These are phyloP conservation scores for Xylaria bambusicola DNA, from an alignment of 495 filamentous ascomycete genomes.

Conservation along the genomic window DNA sequence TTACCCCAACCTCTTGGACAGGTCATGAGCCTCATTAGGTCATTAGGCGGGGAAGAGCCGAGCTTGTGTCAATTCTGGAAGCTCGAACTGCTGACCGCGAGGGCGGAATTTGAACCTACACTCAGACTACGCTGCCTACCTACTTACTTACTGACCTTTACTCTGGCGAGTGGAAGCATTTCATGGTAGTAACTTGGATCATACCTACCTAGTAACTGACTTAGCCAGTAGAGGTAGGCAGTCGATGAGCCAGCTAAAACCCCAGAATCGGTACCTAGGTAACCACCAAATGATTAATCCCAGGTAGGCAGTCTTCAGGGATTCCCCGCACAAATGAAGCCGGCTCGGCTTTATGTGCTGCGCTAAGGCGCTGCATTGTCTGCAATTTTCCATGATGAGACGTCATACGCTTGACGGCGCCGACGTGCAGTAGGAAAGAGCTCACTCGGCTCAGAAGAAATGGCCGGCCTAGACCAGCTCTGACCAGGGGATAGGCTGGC, in stretches of 20 bases:
- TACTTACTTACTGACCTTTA: too few species aligned
- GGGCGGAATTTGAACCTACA: too few species aligned
- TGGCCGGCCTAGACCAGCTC: neutral
- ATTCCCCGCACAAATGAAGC: constrained; percentile 12
- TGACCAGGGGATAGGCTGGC: neutral
- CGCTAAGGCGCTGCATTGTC: neutral
- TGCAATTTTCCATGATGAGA: constrained; percentile 10
- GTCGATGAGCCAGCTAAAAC: too few species aligned
- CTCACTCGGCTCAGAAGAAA: neutral
- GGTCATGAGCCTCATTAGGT: constrained; percentile 17
- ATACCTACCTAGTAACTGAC: too few species aligned
- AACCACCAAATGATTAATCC: too few species aligned
- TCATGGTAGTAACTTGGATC: too few species aligned
- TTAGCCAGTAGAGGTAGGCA: too few species aligned
- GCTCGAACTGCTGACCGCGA: too few species aligned
- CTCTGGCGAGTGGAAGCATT: too few species aligned
- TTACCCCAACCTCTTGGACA: constrained; percentile 5
- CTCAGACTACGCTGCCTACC: too few species aligned
- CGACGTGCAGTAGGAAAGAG: constrained; percentile 2
- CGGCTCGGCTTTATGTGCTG: neutral
- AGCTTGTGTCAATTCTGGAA: constrained; percentile 9
- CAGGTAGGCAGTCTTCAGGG: neutral
- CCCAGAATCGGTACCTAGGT: too few species aligned
- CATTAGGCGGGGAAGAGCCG: neutral
- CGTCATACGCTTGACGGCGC: constrained; percentile 8